Evolutionary conservation across 495 filamentous ascomycete genomes (phyloP), one percentile per base, ranked within the genome.

Genomic region (Xylaria palmicola): DNA sequence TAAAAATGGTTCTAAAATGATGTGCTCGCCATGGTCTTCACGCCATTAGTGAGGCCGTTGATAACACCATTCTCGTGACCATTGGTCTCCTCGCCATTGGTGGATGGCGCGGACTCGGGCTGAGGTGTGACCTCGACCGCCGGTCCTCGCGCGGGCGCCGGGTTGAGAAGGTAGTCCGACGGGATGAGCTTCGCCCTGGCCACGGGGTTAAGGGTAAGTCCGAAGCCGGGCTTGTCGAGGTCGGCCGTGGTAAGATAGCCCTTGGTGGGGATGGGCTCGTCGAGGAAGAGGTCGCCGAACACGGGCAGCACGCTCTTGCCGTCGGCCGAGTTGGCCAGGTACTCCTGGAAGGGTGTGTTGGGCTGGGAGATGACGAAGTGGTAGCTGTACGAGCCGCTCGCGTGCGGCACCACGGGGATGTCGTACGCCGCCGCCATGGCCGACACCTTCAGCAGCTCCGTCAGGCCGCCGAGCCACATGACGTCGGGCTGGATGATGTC

Each of bases 401-500:
- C 92, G 68, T 97, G 92, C 19, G 92, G 92, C n/a, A 96, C 91
- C 4, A 97, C 91, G 27, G 91, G 91, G 39, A 97, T 88, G 68
- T 97, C 92, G 73, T 96, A 97, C 2, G 92, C 92, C 5, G 91
- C 85, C 15, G 92, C 92, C 82, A 93, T 87, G 19, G 91, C 89
- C 10, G 92, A 85, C 57, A 96, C 85, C 74, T 90, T 93, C 64
- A 96, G 88, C 45, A 97, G 81, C 74, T 96, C 92, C 1, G 92
- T 97, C 81, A 97, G 74, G 60, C 92, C 92, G 51, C 92, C 92
- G 10, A 96, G 83, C 92, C 92, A 97, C 92, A 96, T 97, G 45
- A 97, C 91, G 68, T 97, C 92, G 6, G 92, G 92, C 72, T 96
- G 92, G 68, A 97, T 84, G 72, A 97, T 96, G 69, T 96, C 91